Conservation (phyloP, 2,329 filamentous ascomycete species). For the Penicillium sp. region DNA sequence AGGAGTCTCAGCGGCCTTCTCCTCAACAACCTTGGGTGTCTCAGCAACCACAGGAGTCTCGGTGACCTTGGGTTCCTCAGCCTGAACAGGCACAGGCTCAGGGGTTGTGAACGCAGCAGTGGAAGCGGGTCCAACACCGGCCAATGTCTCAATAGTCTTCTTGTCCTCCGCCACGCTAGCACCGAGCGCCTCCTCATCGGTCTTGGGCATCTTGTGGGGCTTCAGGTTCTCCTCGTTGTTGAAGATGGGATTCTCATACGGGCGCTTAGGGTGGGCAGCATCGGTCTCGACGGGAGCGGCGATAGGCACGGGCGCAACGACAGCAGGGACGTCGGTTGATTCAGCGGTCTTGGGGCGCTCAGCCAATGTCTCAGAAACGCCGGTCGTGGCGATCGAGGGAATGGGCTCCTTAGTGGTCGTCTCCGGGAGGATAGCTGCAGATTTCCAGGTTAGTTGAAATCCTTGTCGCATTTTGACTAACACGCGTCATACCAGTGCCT, state of each 20-base stretch:
- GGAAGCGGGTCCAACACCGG: conserved; percentile 24
- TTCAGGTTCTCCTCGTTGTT: conserved; percentile 31
- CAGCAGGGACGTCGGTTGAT: conserved; percentile 3
- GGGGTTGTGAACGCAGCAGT: conserved; percentile 22
- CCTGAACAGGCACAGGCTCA: conserved; percentile 18
- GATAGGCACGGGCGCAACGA: conserved; percentile 3
- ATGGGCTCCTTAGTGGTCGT: conserved; percentile 23
- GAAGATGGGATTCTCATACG: conserved; percentile 37
- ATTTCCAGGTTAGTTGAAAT: neutral
- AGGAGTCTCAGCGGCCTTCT: too few relatives aligned
- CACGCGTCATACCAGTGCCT: conserved; percentile 20
- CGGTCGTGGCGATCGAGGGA: conserved; percentile 14
- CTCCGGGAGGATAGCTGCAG: conserved; percentile 23
- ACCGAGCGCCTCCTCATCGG: conserved; percentile 29
- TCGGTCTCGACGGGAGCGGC: conserved; percentile 17
- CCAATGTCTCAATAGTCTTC: conserved; percentile 18
- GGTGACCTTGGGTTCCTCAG: conserved; percentile 6
- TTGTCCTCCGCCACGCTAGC: conserved; percentile 18
- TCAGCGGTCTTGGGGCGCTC: conserved; percentile 20
- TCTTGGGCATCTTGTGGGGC: conserved; percentile 39
- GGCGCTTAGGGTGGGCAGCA: conserved; percentile 34
- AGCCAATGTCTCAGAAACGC: conserved; percentile 4
- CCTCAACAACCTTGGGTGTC: too few relatives aligned
- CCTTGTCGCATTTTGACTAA: neutral
- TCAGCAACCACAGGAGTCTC: neutral